A percentile compares a stretch with the other conserved stretches of the same genome.
phyloP scores from a whole-genome alignment of 1,284 basidiomycete species.

The Ceratobasidium sp. region DNA sequence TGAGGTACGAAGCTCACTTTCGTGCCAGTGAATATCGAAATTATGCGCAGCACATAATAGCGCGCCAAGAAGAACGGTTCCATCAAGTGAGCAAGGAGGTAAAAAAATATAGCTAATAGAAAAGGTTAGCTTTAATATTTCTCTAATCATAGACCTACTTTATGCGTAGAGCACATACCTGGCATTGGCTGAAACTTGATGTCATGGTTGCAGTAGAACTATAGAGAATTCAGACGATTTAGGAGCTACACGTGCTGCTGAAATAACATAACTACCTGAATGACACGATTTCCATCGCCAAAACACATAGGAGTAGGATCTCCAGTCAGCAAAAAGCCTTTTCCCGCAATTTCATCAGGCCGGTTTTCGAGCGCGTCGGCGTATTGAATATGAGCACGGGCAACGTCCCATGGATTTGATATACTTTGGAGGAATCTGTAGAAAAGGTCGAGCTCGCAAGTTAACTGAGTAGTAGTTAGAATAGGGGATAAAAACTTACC shows the following conservation, averaged over 20 bases:
- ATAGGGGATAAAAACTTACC: not conserved
- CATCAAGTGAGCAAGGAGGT: constrained; percentile 3
- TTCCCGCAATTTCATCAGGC: constrained; percentile 6
- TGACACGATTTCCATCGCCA: constrained; percentile 5
- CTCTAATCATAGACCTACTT: no score
- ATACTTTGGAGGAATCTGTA: constrained; percentile 24
- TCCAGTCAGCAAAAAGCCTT: constrained; percentile 10
- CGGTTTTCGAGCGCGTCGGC: constrained; percentile 13
- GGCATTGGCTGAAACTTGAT: not conserved
- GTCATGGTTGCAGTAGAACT: constrained; percentile 18
- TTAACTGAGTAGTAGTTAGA: not conserved
- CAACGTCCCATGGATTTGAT: constrained; percentile 19
- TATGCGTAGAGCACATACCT: no score
- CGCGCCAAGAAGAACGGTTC: constrained; percentile 6
- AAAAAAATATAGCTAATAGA: constrained; percentile 10
- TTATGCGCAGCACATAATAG: not conserved
- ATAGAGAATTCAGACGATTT: not conserved
- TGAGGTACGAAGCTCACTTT: constrained; percentile 4
- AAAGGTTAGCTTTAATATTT: no score
- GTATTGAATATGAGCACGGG: constrained; percentile 21
- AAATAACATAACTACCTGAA: not conserved
- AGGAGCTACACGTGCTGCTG: not conserved
- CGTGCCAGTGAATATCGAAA: not conserved
- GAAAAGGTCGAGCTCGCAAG: not conserved
- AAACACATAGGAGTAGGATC: constrained; percentile 7